Base-by-base conservation (phyloP, 352 stramenopile species). In the Globisporangium iwayamae region DNA sequence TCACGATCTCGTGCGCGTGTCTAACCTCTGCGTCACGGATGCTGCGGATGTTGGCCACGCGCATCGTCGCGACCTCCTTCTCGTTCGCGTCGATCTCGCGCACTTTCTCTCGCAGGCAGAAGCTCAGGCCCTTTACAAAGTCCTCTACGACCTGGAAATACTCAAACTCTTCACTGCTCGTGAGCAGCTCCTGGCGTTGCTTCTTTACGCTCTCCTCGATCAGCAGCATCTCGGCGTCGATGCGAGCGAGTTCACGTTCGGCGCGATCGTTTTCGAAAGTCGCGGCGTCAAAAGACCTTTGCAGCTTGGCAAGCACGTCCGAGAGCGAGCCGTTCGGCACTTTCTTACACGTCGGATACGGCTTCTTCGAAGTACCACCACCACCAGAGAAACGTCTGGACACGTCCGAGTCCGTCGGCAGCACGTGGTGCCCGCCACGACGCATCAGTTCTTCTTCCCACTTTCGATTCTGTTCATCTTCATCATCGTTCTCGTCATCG, bases 371-470 rank as follows among this genome's bases (percentile, higher is more conserved):
- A 61, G 67, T 7, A 25, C 28, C 14, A 22, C 50, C 50, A 14
- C 32, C n/a, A 41, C 28, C 16, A 5, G 52, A 30, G 0, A 11
- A 10, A 14, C 28, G 28, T 18, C 28, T 56, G 28, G 20, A 56
- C 50, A 56, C 7, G 57, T 52, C 39, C 59, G 50, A 11, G 60
- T 59, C 50, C 14, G 56, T 45, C 30, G 18, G 18, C 5, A 45
- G 34, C 0, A 71, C 39, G 18, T 78, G 69, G 61, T 82, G 81
- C 2, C 84, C 84, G 11, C 82, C 84, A 46, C 84, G 72, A 18
- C 84, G 80, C 79, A 93, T 90, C 9, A 93, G 68, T 47, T 93
- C 82, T 68, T 90, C 82, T 50, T 93, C 84, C 84, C 84, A 93
- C 3, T 66, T 75, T 43, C 66, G 77, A 36, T 52, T 85, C 53